phyloP scores from a whole-genome alignment of 805 yeast species.

The Ogataea nonfermentans region DNA sequence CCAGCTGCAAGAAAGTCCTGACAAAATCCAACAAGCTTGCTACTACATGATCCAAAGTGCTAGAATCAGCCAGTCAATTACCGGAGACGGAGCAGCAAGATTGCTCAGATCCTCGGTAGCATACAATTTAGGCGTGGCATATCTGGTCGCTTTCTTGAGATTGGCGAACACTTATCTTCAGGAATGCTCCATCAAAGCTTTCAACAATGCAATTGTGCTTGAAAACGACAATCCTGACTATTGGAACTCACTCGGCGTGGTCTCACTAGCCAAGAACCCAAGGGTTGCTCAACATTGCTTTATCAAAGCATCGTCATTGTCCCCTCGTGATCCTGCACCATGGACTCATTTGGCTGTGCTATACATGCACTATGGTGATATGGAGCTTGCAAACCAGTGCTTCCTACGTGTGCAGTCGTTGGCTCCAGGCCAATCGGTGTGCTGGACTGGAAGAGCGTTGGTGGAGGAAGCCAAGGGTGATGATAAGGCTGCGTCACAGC shows the following conservation, averaged over 20 bases:
- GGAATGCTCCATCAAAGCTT: conserved; percentile 50
- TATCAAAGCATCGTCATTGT: conserved; percentile 72
- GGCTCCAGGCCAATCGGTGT: conserved; percentile 68
- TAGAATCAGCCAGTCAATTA: conserved; percentile 43
- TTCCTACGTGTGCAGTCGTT: conserved; percentile 73
- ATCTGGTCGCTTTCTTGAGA: conserved; percentile 45
- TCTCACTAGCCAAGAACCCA: conserved; percentile 61
- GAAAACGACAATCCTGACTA: conserved; percentile 69
- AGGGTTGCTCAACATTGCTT: conserved; percentile 89
- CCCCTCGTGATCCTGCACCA: conserved; percentile 60
- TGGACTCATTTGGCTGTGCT: conserved; percentile 86
- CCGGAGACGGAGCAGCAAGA: conserved; percentile 39
- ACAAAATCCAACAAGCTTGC: conserved; percentile 27
- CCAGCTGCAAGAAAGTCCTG: conserved; percentile 22
- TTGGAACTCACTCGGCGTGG: conserved; percentile 85
- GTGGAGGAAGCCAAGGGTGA: conserved; percentile 52
- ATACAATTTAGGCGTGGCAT: conserved; percentile 72
- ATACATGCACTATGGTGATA: conserved; percentile 66
- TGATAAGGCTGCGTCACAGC: conserved; percentile 44
- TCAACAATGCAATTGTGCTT: conserved; percentile 66
- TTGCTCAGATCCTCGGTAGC: conserved; percentile 51
- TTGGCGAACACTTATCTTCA: conserved; percentile 32
- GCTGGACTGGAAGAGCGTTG: conserved; percentile 90
- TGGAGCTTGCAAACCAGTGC: conserved; percentile 69
- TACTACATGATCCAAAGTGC: conserved; percentile 44